phyloP scores from a whole-genome alignment of 805 yeast species.

The Lachancea cidri region DNA sequence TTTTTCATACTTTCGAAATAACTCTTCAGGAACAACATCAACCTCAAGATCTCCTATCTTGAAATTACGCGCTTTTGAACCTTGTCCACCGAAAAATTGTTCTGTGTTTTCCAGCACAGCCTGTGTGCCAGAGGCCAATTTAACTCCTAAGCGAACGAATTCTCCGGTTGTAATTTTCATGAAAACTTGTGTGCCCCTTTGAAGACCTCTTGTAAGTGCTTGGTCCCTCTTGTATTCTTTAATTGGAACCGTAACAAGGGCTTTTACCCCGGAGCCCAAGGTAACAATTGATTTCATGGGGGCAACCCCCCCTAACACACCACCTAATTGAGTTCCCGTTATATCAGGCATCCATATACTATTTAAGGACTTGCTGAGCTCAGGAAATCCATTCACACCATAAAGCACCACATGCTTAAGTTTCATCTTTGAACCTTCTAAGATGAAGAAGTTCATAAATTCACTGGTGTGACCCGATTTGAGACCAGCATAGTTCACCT shows the following conservation, averaged over 20 bases:
- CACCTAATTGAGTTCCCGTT: constrained; percentile 70
- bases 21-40: constrained; percentile 26
- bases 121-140: constrained; percentile 84
- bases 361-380: constrained; percentile 50
- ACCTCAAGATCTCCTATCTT: constrained; percentile 13
- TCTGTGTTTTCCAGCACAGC: constrained; percentile 74
- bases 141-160: constrained; percentile 73
- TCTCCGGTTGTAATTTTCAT: constrained; percentile 78
- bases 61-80: constrained; percentile 43
- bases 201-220: constrained; percentile 59
- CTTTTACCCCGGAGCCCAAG: constrained; percentile 72
- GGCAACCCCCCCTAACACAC: constrained; percentile 77
- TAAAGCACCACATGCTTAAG: constrained; percentile 57
- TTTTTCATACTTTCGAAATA: constrained; percentile 22
- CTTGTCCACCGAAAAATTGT: constrained; percentile 70
- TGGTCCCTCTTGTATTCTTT: constrained; percentile 73
- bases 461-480: constrained; percentile 81
- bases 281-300: constrained; percentile 74
- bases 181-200: constrained; percentile 69
- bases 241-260: constrained; percentile 67
- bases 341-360: constrained; percentile 88
- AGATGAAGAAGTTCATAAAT: constrained; percentile 78
- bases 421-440: constrained; percentile 77
- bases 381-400: constrained; percentile 73
- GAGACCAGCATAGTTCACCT: constrained; percentile 76